A percentile compares a stretch with the other conserved stretches of the same genome.
phyloP scores from a whole-genome alignment of 2,329 filamentous ascomycete species.

The Fusarium coicis region DNA sequence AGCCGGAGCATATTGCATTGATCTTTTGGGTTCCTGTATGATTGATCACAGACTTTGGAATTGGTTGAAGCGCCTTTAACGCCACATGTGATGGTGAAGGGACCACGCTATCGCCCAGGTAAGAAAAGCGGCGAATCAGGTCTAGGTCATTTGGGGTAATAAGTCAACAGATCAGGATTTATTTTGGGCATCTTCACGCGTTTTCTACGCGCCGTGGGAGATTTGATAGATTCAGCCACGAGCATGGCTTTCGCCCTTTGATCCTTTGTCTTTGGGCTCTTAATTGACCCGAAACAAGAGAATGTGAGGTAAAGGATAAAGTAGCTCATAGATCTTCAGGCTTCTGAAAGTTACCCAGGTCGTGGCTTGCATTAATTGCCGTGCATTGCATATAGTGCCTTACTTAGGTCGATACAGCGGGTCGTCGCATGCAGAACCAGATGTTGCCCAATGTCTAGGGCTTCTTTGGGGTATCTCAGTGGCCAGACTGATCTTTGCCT shows the following conservation, averaged over 20 bases:
- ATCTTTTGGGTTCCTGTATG: neutral
- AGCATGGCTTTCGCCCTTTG: neutral
- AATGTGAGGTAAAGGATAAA: neutral
- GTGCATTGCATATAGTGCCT: slow-evolving; percentile 40
- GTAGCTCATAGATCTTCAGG: neutral
- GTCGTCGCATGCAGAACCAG: slow-evolving; percentile 26
- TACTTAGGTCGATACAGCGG: slow-evolving; percentile 12
- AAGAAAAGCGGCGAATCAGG: slow-evolving; percentile 15
- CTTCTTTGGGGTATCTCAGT: neutral
- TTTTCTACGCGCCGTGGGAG: slow-evolving; percentile 30
- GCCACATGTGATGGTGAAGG: slow-evolving; percentile 15
- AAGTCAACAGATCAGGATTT: slow-evolving; percentile 31
- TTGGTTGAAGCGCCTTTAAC: slow-evolving; percentile 31
- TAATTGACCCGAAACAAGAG: neutral
- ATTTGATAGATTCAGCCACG: slow-evolving; percentile 29
- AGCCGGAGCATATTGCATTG: neutral
- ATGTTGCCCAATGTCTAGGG: neutral
- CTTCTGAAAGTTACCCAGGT: slow-evolving; percentile 6
- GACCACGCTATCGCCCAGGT: slow-evolving; percentile 17
- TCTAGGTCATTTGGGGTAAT: slow-evolving; percentile 27
- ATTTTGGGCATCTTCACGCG: slow-evolving; percentile 18
- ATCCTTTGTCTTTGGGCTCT: slow-evolving; percentile 2
- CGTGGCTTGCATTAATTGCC: slow-evolving; percentile 40
- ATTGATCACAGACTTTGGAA: slow-evolving; percentile 15
- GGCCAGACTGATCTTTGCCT: neutral